Conservation (phyloP, 169 alveolate species). For the Cardiosporidium cionae region DNA sequence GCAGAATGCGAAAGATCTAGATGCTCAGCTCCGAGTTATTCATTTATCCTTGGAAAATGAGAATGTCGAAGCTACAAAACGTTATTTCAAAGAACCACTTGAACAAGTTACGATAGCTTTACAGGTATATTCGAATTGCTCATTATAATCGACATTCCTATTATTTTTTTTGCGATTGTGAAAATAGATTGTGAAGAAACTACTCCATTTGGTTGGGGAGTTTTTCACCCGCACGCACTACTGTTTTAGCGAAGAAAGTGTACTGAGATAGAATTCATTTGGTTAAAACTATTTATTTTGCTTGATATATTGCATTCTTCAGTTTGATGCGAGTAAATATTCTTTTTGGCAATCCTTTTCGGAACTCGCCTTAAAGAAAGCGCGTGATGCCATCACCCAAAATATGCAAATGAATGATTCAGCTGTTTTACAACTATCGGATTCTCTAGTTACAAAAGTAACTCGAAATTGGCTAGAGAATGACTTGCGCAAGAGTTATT, state of each 20-base stretch:
- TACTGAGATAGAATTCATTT: too few species aligned
- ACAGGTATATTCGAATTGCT: too few species aligned
- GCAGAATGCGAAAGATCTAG: neutral
- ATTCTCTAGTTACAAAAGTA: neutral
- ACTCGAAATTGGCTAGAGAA: neutral
- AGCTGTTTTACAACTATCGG: neutral
- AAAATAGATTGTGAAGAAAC: too few species aligned
- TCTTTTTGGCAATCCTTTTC: neutral
- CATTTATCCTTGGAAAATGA: neutral
- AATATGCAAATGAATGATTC: neutral
- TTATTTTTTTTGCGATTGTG: too few species aligned
- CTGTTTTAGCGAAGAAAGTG: too few species aligned
- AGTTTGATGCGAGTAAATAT: neutral
- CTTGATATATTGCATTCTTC: too few species aligned
- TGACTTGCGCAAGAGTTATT: neutral
- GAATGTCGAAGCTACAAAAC: neutral
- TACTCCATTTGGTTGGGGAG: too few species aligned
- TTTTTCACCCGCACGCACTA: too few species aligned
- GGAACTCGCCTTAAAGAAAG: neutral
- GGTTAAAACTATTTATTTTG: too few species aligned
- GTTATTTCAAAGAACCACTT: neutral
- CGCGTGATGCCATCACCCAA: neutral
- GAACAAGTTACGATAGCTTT: neutral
- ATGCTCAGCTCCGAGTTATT: neutral
- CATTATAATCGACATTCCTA: too few species aligned